Conservation (phyloP, 306 rosid genomes). For the Myrica gale region DNA sequence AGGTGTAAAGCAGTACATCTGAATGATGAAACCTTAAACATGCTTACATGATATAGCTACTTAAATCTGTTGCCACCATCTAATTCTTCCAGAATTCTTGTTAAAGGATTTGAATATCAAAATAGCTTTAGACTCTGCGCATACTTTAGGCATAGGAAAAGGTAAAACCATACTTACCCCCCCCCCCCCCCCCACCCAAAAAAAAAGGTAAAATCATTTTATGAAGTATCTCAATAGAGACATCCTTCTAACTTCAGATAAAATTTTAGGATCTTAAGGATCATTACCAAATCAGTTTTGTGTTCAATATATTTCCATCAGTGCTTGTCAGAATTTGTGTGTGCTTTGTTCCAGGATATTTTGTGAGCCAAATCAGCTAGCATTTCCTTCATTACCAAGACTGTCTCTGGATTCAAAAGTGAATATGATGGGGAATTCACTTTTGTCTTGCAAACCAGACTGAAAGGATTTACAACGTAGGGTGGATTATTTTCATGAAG, state of each 20-base stretch:
- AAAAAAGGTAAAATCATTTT: background rate
- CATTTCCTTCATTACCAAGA: background rate
- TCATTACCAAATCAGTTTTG: background rate
- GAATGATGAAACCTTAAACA: slow-evolving; percentile 6
- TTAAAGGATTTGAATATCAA: no score
- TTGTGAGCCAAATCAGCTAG: background rate
- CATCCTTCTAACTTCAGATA: background rate
- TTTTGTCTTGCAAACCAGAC: background rate
- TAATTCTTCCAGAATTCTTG: no score
- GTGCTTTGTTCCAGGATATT: background rate
- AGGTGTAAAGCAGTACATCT: slow-evolving; percentile 5
- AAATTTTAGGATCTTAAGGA: background rate
- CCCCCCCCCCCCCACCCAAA: background rate
- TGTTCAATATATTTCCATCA: background rate
- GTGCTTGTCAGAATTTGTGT: background rate
- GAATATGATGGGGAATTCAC: background rate
- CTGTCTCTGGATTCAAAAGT: background rate
- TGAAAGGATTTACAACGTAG: background rate
- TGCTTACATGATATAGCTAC: background rate
- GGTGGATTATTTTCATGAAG: background rate
- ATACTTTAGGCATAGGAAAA: no score
- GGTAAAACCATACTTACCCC: no score
- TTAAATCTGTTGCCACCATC: background rate
- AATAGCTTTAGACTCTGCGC: no score
- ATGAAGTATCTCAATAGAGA: background rate